Evolutionary conservation across 2,329 filamentous ascomycete genomes (phyloP), one percentile per base, ranked within the genome.

Genomic region (Penicillium frequentans): DNA sequence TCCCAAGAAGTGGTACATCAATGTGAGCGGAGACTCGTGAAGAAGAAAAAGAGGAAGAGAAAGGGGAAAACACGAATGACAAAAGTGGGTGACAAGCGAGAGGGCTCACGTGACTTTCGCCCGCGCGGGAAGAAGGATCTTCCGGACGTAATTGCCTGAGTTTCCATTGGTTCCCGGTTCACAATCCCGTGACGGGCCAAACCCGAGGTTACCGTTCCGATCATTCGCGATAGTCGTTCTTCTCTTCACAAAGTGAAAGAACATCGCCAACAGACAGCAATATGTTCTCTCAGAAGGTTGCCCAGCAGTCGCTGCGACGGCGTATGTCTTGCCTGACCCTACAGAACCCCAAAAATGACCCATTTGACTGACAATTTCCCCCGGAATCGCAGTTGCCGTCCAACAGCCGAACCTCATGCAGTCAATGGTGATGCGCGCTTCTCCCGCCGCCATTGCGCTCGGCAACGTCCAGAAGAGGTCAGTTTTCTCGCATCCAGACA

Each of bases 201-300:
- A 65, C 72, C 75, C 75, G 75, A 77, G 74, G 75, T 75, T 69
- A 66, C 67, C 68, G 65, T 69, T 70, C 72, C 73, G 72, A 72
- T 65, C 65, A 57, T 62, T 67, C 66, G 65, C 63, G 67, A 71
- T 65, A 61, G 55, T 53, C 52, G 57, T 58, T 37, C 49, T 64
- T 54, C 55, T 57, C 58, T 54, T 47, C 51, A 47, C 52, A 50
- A 43, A 46, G 46, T 56, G 59, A 2, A 42, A 61, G 59, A 65
- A 50, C 54, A 60, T 58, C 54, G 55, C 55, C 50, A 59, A 43
- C 58, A 48, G 48, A 39, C 55, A 61, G 43, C 70, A 77, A 56
- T 46, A 80, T 81, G 78, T 70, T 80, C 64, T 76, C 77, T 54
- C 78, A 80, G 64, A 77, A 78, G 70, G 68, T 78, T 69, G 72